Evolutionary conservation across 2,329 filamentous ascomycete species (phyloP).

Genomic region (Aspergillus pseudoglaucus): DNA sequence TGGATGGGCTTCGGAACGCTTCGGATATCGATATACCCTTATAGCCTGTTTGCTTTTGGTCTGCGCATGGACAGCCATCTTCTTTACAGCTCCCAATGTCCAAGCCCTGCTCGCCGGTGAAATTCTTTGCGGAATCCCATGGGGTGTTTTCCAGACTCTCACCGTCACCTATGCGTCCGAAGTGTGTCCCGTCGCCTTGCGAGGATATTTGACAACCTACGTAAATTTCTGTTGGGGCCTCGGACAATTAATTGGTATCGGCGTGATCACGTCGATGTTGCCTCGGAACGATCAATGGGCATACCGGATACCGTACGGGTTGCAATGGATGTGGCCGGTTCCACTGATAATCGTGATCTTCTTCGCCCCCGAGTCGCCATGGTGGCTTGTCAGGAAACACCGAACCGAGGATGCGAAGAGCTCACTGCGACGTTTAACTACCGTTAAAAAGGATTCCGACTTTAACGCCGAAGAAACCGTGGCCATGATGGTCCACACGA

Average conservation of each 20-base stretch:
- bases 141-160: constrained; percentile 48
- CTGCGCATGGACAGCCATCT: constrained; percentile 44
- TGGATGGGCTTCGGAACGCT: constrained; percentile 45
- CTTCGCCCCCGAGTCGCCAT: constrained; percentile 47
- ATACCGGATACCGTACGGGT: constrained; percentile 46
- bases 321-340: constrained; percentile 51
- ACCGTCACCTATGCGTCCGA: constrained; percentile 44
- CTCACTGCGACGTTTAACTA: constrained; percentile 40
- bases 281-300: constrained; percentile 43
- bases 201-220: constrained; percentile 42
- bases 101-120: constrained; percentile 44
- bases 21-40: constrained; percentile 48
- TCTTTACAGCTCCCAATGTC: constrained; percentile 46
- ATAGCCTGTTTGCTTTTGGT: constrained; percentile 42
- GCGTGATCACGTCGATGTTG: constrained; percentile 46
- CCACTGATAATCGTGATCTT: constrained; percentile 43
- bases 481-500: constrained; percentile 89
- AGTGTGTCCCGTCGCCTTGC: constrained; percentile 41
- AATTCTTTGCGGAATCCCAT: constrained; percentile 46
- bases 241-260: constrained; percentile 47
- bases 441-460: constrained; percentile 50
- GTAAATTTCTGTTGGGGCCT: constrained; percentile 44
- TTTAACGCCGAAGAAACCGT: constrained; percentile 80
- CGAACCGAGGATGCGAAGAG: constrained; percentile 43
- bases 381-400: constrained; percentile 46